Percentiles rank a stretch among this genome's conserved stretches.
Evolutionary conservation across 208 protist species (phyloP).

Genomic region (Phytomonas sp.): DNA sequence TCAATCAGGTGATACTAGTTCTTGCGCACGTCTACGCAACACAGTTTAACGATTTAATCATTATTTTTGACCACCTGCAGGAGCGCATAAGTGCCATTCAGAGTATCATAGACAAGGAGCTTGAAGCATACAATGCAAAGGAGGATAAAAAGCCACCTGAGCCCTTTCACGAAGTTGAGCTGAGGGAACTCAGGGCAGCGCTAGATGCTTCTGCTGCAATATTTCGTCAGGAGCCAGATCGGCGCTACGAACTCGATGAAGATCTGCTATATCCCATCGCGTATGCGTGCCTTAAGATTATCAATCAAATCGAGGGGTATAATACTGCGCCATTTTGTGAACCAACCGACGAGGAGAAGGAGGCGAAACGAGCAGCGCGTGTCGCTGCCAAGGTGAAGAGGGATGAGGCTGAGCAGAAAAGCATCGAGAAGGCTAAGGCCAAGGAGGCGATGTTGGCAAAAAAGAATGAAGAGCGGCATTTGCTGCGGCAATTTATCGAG

Average conservation of each 20-base stretch:
- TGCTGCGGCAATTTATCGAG: slow-evolving; percentile 42
- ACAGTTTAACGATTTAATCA: slow-evolving; percentile 68
- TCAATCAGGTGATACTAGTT: slow-evolving; percentile 67
- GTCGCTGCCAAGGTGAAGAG: slow-evolving; percentile 49
- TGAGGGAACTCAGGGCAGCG: slow-evolving; percentile 27
- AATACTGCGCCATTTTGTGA: slow-evolving; percentile 40
- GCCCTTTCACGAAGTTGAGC: slow-evolving; percentile 53
- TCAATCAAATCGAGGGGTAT: slow-evolving; percentile 84
- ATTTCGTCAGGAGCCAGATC: slow-evolving; percentile 71
- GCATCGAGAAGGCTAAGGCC: slow-evolving; percentile 29
- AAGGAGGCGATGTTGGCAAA: slow-evolving; percentile 44
- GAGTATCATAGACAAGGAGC: slow-evolving; percentile 51
- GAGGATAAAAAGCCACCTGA: slow-evolving; percentile 36
- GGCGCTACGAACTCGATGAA: slow-evolving; percentile 76
- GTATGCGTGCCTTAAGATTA: slow-evolving; percentile 55
- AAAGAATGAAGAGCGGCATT: slow-evolving; percentile 53
- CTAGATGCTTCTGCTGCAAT: slow-evolving; percentile 28
- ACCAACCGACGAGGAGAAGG: slow-evolving; percentile 40
- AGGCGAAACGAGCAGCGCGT: slow-evolving; percentile 44
- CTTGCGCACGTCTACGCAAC: slow-evolving; percentile 67
- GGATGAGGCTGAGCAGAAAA: slow-evolving; percentile 40
- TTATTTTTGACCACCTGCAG: slow-evolving; percentile 59
- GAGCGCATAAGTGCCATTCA: slow-evolving; percentile 30
- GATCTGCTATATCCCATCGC: slow-evolving; percentile 82
- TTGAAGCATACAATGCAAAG: slow-evolving; percentile 30